A percentile compares a stretch with the other conserved stretches of the same genome.
Evolutionary conservation across 2,329 filamentous ascomycete species (phyloP).

Genomic region (Talaromyces amestolkiae): DNA sequence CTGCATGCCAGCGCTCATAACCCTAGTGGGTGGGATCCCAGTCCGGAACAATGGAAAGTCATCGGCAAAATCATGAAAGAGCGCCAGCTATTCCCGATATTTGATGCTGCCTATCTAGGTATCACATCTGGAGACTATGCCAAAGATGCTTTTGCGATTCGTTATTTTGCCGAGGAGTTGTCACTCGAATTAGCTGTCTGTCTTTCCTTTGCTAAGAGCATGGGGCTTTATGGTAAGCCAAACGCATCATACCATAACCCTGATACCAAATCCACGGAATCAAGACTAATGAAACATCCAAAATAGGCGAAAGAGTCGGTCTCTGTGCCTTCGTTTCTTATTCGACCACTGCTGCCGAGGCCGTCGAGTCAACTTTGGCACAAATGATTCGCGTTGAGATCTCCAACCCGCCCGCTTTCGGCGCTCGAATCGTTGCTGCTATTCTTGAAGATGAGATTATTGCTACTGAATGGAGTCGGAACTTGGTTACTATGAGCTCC

Average conservation of each 20-base stretch:
- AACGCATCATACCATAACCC: not conserved
- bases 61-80: conserved; percentile 70
- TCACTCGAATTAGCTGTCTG: conserved; percentile 65
- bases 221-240: conserved; percentile 31
- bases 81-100: conserved; percentile 82
- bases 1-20: conserved; percentile 96
- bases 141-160: conserved; percentile 65
- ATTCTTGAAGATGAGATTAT: conserved; percentile 74
- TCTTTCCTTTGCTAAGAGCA: conserved; percentile 59
- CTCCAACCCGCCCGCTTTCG: conserved; percentile 89
- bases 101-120: conserved; percentile 31
- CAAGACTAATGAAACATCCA: not conserved
- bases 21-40: conserved; percentile 91
- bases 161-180: conserved; percentile 75
- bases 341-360: conserved; percentile 18
- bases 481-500: conserved; percentile 84
- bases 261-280: not conserved
- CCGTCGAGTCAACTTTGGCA: conserved; percentile 24
- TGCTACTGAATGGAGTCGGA: conserved; percentile 83
- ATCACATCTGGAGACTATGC: conserved; percentile 25
- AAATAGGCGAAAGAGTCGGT: conserved; percentile 22
- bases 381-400: conserved; percentile 79
- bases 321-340: conserved; percentile 21
- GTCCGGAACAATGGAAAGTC: conserved; percentile 84
- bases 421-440: conserved; percentile 76